Evolutionary conservation across 306 rosid genomes (phyloP).

Genomic region (Gynostemma pentaphyllum): DNA sequence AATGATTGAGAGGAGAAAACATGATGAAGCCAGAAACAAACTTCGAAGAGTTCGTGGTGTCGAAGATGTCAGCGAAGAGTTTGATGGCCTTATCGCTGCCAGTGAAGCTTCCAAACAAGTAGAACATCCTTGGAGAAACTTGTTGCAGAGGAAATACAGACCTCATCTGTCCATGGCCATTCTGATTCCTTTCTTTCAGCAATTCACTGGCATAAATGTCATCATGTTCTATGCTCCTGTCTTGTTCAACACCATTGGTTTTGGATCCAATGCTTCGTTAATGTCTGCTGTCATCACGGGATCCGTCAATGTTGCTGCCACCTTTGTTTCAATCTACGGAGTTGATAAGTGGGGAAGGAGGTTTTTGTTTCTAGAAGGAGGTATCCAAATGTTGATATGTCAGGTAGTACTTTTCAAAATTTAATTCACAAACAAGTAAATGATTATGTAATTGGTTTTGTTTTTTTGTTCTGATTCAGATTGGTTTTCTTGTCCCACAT

Average conservation of each 20-base stretch:
- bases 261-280: too few relatives aligned
- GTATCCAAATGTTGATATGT: too few relatives aligned
- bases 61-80: too few relatives aligned
- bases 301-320: conserved; percentile 48
- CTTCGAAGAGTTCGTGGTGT: conserved; percentile 33
- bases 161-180: conserved; percentile 48
- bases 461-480: too few relatives aligned
- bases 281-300: too few relatives aligned
- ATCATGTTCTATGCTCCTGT: too few relatives aligned
- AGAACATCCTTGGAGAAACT: conserved; percentile 72
- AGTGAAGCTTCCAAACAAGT: conserved; percentile 43
- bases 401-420: background rate
- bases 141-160: too few relatives aligned
- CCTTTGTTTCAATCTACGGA: conserved; percentile 55
- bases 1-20: conserved; percentile 65
- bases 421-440: background rate
- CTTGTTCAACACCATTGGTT: too few relatives aligned
- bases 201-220: conserved; percentile 77
- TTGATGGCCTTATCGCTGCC: conserved; percentile 56
- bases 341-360: conserved; percentile 86
- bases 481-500: conserved; percentile 22
- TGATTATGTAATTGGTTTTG: too few relatives aligned
- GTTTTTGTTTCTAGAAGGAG: too few relatives aligned
- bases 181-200: conserved; percentile 68
- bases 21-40: conserved; percentile 32